Evolutionary conservation across 257 asterid species (phyloP).

Genomic region (Solanum pimpinellifolium): DNA sequence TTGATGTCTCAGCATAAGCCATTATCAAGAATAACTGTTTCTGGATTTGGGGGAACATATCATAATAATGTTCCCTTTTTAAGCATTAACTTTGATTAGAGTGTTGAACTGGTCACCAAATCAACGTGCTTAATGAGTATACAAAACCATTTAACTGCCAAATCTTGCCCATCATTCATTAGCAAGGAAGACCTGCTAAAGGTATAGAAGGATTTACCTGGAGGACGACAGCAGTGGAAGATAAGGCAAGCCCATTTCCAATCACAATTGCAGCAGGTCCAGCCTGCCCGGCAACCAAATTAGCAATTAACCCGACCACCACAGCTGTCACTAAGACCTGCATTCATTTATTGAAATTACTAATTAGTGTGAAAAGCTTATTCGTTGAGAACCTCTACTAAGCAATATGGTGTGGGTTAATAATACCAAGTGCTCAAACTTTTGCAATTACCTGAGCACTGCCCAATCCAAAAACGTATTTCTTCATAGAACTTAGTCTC

Average conservation of each 20-base stretch:
- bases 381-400: neutral
- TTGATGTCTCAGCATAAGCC: neutral
- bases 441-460: slow-evolving; percentile 77
- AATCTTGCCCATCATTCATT: neutral
- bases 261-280: slow-evolving; percentile 99
- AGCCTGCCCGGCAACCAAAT: slow-evolving; percentile 64
- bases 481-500: slow-evolving; percentile 98
- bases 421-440: neutral
- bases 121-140: neutral
- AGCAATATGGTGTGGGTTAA: neutral
- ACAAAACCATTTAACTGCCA: neutral
- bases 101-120: neutral
- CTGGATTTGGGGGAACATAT: neutral
- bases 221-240: slow-evolving; percentile 98
- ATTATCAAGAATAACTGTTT: neutral
- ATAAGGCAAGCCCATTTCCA: slow-evolving; percentile 96
- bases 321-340: slow-evolving; percentile 93
- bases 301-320: slow-evolving; percentile 63
- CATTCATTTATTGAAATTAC: slow-evolving; percentile 9
- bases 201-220: slow-evolving; percentile 41
- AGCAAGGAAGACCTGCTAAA: neutral
- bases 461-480: slow-evolving; percentile 96
- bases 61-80: neutral
- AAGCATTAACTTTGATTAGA: neutral
- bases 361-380: neutral